Evolutionary conservation across 2,329 filamentous ascomycete genomes (phyloP), one percentile per base, ranked within the genome.

Genomic region (Diaporthe destruens): DNA sequence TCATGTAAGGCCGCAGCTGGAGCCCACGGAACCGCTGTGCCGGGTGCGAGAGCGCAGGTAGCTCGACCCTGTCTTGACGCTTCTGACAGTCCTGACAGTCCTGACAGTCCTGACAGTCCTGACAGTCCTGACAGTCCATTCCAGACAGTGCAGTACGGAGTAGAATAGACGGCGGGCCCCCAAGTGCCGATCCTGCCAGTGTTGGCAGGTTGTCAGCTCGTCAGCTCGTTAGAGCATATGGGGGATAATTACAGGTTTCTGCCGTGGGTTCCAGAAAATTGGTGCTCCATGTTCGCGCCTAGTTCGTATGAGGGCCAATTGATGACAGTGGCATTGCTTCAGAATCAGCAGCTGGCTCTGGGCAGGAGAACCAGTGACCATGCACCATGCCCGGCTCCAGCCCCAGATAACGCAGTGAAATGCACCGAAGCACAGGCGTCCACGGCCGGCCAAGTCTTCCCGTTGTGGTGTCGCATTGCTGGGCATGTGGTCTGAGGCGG

Each of bases 311-410:
- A 61, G 55, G 49, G 49, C 55, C 55, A 70, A 70, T 70, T 61
- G 68, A 61, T 53, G 68, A 70, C 44, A 70, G 68, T 54, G 44
- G 55, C 34, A 32, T 56, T 68, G 55, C 54, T 61, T 61, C 44
- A 69, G 54, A 57, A 51, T 61, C 61, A 25, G 61, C 61, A 53
- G 47, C 61, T 39, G 55, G 67, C 29, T 69, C 53, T 69, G 39
- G 66, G 67, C 54, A 53, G 20, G 61, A 47, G 61, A 39, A 32
- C 32, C 44, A 16, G 18, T 53, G 61, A 53, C 61, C 18, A 32
- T 53, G 29, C n/a, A 32, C n/a, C n/a, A n/a, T n/a, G n/a, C n/a
- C n/a, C n/a, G 51, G n/a, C 44, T 51, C 61, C 61, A 44, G 57
- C 14, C 59, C 32, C 20, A 44, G 44, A 39, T 6, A 36, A n/a